These are phyloP conservation scores for Yarrowia divulgata DNA, from an alignment of 805 yeast species.

Conservation along the genomic window DNA sequence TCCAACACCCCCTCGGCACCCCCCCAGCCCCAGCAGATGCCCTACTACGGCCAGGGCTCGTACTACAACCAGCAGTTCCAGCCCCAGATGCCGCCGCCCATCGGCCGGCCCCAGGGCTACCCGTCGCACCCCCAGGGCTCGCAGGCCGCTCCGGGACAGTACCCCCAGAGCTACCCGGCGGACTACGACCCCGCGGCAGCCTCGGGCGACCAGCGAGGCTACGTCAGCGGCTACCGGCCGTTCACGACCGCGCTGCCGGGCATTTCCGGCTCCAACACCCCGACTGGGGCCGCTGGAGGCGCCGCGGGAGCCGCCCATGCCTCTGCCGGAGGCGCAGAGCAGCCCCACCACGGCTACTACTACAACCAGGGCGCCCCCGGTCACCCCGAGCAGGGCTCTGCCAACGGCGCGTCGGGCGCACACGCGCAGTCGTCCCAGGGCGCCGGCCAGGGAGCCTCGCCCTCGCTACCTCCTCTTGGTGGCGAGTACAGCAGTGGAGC, in stretches of 20 bases:
- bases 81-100: constrained; percentile 40
- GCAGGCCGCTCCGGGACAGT: constrained; percentile 35
- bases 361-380: constrained; percentile 41
- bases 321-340: constrained; percentile 35
- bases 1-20: constrained; percentile 34
- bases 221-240: constrained; percentile 36
- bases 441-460: constrained; percentile 15
- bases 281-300: constrained; percentile 36
- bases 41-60: constrained; percentile 39
- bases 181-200: constrained; percentile 37
- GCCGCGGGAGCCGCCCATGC: constrained; percentile 28
- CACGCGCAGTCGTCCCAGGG: constrained; percentile 36
- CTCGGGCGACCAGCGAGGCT: constrained; percentile 30
- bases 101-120: constrained; percentile 38
- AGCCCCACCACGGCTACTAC: constrained; percentile 38
- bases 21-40: constrained; percentile 41
- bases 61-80: constrained; percentile 40
- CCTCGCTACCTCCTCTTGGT: constrained; percentile 38
- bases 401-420: constrained; percentile 30
- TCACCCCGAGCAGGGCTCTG: constrained; percentile 33
- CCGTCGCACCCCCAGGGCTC: constrained; percentile 41
- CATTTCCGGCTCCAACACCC: constrained; percentile 40
- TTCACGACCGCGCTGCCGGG: constrained; percentile 40
- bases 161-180: constrained; percentile 38
- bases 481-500: constrained; percentile 28